Percentiles rank a stretch among this genome's conserved stretches.
phyloP scores from a whole-genome alignment of 257 asterid genomes.

The Plantago ovata region DNA sequence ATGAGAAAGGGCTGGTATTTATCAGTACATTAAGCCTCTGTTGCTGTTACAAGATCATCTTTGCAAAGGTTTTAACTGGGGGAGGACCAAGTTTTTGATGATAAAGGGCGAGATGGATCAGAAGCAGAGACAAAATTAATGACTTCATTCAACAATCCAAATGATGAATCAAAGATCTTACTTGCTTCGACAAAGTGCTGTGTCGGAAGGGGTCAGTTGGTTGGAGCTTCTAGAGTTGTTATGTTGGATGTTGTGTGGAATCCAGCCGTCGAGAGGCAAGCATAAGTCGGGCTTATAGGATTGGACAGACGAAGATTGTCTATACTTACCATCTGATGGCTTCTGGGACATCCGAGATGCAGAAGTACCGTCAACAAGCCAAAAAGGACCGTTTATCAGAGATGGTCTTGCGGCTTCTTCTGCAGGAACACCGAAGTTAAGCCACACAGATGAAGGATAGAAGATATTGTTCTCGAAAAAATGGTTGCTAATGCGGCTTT shows the following conservation, averaged over 20 bases:
- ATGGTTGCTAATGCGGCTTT: too few species aligned
- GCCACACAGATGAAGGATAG: too few species aligned
- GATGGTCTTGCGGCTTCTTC: constrained; percentile 37
- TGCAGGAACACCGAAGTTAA: constrained; percentile 2
- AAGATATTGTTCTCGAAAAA: too few species aligned
- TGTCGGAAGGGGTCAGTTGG: constrained; percentile 49
- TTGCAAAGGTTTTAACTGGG: constrained; percentile 30
- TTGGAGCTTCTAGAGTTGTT: constrained; percentile 50
- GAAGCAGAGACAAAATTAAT: constrained; percentile 35
- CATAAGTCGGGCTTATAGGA: constrained; percentile 45
- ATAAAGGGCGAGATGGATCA: constrained; percentile 29
- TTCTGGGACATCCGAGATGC: constrained; percentile 37
- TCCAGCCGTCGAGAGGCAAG: constrained; percentile 52
- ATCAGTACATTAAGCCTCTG: constrained; percentile 43
- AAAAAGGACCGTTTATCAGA: constrained; percentile 51
- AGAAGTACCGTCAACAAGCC: constrained; percentile 42
- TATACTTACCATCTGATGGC: constrained; percentile 46
- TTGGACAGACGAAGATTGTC: constrained; percentile 46
- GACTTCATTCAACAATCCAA: constrained; percentile 27
- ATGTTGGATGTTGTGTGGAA: constrained; percentile 52
- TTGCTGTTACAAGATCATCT: constrained; percentile 34
- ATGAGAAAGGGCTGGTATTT: constrained; percentile 49
- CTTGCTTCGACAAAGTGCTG: constrained; percentile 51
- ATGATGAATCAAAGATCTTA: constrained; percentile 33
- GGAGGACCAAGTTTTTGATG: constrained; percentile 30